Conservation (phyloP, 2,329 filamentous ascomycete genomes). For the Geoglossum cookeanum region DNA sequence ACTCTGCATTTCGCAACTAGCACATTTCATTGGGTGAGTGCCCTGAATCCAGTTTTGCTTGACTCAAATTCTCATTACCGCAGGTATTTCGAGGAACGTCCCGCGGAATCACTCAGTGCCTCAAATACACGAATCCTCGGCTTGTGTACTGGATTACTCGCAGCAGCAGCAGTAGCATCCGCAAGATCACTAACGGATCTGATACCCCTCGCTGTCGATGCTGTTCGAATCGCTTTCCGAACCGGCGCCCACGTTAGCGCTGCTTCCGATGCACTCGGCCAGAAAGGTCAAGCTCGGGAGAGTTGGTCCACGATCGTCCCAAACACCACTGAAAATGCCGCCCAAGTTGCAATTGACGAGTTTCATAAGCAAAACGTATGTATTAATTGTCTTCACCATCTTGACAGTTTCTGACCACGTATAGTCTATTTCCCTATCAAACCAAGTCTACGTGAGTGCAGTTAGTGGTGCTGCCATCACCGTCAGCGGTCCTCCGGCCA, state of each 20-base stretch:
- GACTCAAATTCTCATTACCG: neutral
- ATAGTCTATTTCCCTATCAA: neutral
- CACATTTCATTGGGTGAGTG: slow-evolving; percentile 24
- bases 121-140: slow-evolving; percentile 3
- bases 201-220: slow-evolving; percentile 5
- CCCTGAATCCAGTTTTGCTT: neutral
- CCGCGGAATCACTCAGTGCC: neutral
- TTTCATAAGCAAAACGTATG: slow-evolving; percentile 1
- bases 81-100: neutral
- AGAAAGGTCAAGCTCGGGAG: neutral
- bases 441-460: slow-evolving; percentile 31
- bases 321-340: neutral
- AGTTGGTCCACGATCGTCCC: neutral
- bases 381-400: neutral
- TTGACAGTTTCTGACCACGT: neutral
- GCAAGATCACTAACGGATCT: slow-evolving; percentile 2
- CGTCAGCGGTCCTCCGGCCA: slow-evolving; percentile 35
- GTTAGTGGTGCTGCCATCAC: slow-evolving; percentile 29
- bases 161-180: slow-evolving; percentile 5
- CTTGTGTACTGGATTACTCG: slow-evolving; percentile 4
- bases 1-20: slow-evolving; percentile 24
- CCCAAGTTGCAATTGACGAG: neutral
- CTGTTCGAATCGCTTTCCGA: slow-evolving; percentile 4
- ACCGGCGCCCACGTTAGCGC: slow-evolving; percentile 1
- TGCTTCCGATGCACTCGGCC: neutral